A percentile compares a stretch with the other conserved stretches of the same genome.
Conservation (phyloP, 495 filamentous ascomycete genomes). For the Neurospora africana region DNA sequence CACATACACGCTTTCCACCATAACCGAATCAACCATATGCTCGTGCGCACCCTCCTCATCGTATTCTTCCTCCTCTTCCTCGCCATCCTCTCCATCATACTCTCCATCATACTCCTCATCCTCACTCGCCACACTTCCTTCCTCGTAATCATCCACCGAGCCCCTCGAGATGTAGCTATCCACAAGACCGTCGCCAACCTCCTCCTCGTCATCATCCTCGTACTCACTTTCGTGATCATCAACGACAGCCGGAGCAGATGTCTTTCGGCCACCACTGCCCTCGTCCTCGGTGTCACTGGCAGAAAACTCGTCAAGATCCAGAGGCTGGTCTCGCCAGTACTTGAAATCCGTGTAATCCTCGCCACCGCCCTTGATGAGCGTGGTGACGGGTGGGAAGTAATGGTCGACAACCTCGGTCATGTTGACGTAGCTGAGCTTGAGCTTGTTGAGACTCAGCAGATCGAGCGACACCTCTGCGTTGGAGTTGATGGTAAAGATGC, state of each 20-base stretch:
- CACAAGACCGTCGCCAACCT: slow-evolving; percentile 33
- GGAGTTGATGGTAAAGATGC: slow-evolving; percentile 98
- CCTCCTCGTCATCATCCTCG: slow-evolving; percentile 34
- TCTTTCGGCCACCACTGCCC: slow-evolving; percentile 33
- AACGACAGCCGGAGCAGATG: slow-evolving; percentile 34
- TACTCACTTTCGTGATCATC: slow-evolving; percentile 31
- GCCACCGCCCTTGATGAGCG: slow-evolving; percentile 64
- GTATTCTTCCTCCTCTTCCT: slow-evolving; percentile 26
- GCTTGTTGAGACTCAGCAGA: slow-evolving; percentile 79
- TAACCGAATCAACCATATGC: slow-evolving; percentile 14
- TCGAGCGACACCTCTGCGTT: slow-evolving; percentile 95
- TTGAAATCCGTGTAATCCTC: slow-evolving; percentile 85
- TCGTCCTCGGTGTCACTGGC: slow-evolving; percentile 58
- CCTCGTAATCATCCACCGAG: slow-evolving; percentile 38
- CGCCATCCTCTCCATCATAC: slow-evolving; percentile 20
- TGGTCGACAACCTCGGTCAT: slow-evolving; percentile 96
- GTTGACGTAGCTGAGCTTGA: slow-evolving; percentile 92
- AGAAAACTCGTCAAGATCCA: slow-evolving; percentile 69
- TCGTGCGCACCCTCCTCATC: slow-evolving; percentile 18
- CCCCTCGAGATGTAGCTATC: slow-evolving; percentile 52
- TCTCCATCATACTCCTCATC: slow-evolving; percentile 30
- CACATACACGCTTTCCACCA: slow-evolving; percentile 20
- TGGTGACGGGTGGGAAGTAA: slow-evolving; percentile 80
- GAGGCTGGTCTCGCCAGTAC: slow-evolving; percentile 70
- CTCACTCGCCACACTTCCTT: slow-evolving; percentile 34